Conservation (phyloP, 2,329 filamentous ascomycete species). For the Aureobasidium subglaciale region DNA sequence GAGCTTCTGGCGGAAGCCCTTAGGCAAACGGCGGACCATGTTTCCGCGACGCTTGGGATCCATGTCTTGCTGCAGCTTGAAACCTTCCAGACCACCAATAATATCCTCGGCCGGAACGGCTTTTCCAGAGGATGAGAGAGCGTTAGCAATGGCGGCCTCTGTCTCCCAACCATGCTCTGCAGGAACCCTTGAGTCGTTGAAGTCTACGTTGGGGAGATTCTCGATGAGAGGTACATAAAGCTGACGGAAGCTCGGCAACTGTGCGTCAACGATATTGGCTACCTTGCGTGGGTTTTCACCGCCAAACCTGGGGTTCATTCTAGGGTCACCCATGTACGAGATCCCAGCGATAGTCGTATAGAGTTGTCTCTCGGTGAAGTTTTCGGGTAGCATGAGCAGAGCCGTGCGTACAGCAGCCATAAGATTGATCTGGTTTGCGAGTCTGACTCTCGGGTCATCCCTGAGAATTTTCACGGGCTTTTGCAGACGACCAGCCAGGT, state of each 20-base stretch:
- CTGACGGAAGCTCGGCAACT: slow-evolving; percentile 83
- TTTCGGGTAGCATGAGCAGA: slow-evolving; percentile 72
- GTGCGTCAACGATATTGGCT: slow-evolving; percentile 85
- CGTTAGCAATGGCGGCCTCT: slow-evolving; percentile 23
- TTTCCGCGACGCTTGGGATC: slow-evolving; percentile 83
- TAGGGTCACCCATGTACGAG: slow-evolving; percentile 92
- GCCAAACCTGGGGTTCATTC: slow-evolving; percentile 67
- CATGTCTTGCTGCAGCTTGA: slow-evolving; percentile 80
- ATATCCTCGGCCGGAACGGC: slow-evolving; percentile 45
- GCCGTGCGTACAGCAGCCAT: slow-evolving; percentile 86
- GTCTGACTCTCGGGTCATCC: slow-evolving; percentile 83
- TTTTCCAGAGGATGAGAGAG: slow-evolving; percentile 28
- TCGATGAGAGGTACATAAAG: slow-evolving; percentile 86
- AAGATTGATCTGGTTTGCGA: slow-evolving; percentile 94
- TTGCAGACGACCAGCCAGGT: slow-evolving; percentile 90
- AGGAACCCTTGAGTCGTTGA: slow-evolving; percentile 57
- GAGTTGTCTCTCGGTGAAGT: slow-evolving; percentile 79
- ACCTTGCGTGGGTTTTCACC: slow-evolving; percentile 92
- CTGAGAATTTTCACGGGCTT: slow-evolving; percentile 97
- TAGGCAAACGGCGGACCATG: slow-evolving; percentile 88
- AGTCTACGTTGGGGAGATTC: slow-evolving; percentile 80
- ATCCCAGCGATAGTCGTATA: slow-evolving; percentile 89
- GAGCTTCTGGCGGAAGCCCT: slow-evolving; percentile 75
- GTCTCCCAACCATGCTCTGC: slow-evolving; percentile 34
- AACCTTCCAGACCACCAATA: slow-evolving; percentile 50